phyloP scores from a whole-genome alignment of 257 asterid genomes.

The Capsicum rhomboideum region DNA sequence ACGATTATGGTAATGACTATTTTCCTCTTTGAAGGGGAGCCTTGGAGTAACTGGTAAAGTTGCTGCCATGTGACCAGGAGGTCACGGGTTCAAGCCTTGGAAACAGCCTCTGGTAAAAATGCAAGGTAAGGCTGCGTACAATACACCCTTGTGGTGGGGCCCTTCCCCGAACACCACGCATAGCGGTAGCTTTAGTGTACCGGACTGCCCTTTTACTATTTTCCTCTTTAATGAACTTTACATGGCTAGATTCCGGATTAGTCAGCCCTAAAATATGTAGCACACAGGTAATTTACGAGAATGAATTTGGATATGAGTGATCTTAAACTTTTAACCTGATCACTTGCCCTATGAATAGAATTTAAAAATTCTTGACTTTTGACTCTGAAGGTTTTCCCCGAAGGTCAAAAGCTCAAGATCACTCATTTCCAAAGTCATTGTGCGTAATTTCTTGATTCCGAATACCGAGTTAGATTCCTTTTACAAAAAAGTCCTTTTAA shows the following conservation, averaged over 20 bases:
- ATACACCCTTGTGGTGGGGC: no score
- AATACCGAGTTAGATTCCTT: not conserved
- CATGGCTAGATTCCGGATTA: fast-evolving
- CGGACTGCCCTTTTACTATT: no score
- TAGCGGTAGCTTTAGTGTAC: no score
- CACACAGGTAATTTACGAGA: not conserved
- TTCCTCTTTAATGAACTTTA: not conserved
- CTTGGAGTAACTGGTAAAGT: no score
- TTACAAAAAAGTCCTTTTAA: not conserved
- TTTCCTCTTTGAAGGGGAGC: not conserved
- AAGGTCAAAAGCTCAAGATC: not conserved
- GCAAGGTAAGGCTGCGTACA: no score
- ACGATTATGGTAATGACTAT: fast-evolving
- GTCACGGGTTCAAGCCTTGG: no score
- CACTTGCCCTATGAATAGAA: not conserved
- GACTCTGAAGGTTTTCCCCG: no score
- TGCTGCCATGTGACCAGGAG: no score
- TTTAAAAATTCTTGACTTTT: no score
- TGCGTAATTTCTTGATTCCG: not conserved
- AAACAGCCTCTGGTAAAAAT: no score
- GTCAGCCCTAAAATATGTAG: fast-evolving
- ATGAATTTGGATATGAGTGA: not conserved
- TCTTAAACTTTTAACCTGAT: not conserved
- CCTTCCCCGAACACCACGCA: no score
- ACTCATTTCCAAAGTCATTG: fast-evolving